Evolutionary conservation across 306 rosid species (phyloP), one percentile per base, ranked within the genome.

Genomic region (Cicer judaicum): DNA sequence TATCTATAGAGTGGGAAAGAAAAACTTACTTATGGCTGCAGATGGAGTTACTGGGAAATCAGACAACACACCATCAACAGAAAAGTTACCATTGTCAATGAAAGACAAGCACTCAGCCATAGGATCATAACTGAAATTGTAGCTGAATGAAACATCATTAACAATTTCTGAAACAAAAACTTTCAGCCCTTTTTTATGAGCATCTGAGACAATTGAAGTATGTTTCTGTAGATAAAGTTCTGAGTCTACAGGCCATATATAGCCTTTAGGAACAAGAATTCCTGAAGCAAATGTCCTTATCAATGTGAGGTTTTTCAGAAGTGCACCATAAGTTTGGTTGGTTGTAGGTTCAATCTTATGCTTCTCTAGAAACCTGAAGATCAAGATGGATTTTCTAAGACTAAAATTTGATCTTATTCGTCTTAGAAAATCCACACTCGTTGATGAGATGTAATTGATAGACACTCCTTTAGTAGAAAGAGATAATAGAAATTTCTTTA

Each of bases 71-170:
- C 98, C 97, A 36, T 91, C 97, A 71, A 90, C 93, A 43, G 95
- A 83, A 76, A 90, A 91, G 42, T 57, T 29, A 3, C 70, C 85
- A 42, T 77, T 85, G 84, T 90, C 96, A 11, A 89, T 53, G 84
- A 81, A 90, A 38, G 81, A 43, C 65, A 94, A 76, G 82, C 65
- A 79, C 78, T 94, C 95, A 10, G 96, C 73, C n/a, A 85, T 7
- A 80, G 96, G 97, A 81, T 94, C 98, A 64, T 83, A 91, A 75
- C 96, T 94, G 81, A 80, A 88, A 74, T 87, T 87, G 86, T 63
- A 90, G 87, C 90, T 73, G 19, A 90, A 19, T 47, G 85, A 84
- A 49, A 79, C 16, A 52, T 91, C 98, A 82, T 84, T 94, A 49
- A 12, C 71, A 73, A 90, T 83, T 5, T 70, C 87, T 19, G 96